Percentiles rank a stretch among this genome's conserved stretches.
Conservation (phyloP, 345 rosid species). For the Gossypium mustelinum region DNA sequence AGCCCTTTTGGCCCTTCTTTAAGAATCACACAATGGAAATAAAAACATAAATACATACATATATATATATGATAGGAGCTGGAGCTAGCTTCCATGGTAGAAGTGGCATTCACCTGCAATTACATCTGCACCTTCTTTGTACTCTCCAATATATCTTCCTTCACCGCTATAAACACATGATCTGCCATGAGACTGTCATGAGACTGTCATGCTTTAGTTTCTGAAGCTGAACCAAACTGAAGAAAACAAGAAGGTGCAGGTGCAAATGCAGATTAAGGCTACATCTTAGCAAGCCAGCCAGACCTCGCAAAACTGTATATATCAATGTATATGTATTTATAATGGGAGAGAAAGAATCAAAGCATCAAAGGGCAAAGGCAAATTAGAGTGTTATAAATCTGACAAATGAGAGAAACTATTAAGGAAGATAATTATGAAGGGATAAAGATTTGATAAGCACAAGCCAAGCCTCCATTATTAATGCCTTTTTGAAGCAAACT, state of each 20-base stretch:
- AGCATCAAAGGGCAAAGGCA: not conserved
- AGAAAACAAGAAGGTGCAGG: constrained; percentile 43
- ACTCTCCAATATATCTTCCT: not conserved
- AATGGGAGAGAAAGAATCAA: not conserved
- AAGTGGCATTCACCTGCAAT: constrained; percentile 51
- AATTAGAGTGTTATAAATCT: not conserved
- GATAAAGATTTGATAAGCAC: constrained; percentile 30
- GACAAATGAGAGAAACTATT: not conserved
- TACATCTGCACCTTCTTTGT: constrained; percentile 42
- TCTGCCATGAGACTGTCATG: not conserved
- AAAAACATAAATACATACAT: not conserved
- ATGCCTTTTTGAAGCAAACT: not conserved
- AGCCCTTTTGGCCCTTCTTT: not conserved
- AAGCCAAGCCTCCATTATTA: constrained; percentile 14
- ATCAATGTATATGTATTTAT: not conserved
- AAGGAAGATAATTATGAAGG: not conserved
- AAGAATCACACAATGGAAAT: not conserved
- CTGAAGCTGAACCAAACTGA: not conserved
- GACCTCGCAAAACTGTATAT: not conserved
- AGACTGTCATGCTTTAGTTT: not conserved
- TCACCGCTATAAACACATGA: not conserved
- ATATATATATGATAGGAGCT: not conserved
- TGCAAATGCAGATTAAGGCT: constrained; percentile 64
- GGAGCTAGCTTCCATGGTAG: not conserved
- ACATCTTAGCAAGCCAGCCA: constrained; percentile 27